Evolutionary conservation across 257 asterid genomes (phyloP).

Genomic region (Lavandula angustifolia): DNA sequence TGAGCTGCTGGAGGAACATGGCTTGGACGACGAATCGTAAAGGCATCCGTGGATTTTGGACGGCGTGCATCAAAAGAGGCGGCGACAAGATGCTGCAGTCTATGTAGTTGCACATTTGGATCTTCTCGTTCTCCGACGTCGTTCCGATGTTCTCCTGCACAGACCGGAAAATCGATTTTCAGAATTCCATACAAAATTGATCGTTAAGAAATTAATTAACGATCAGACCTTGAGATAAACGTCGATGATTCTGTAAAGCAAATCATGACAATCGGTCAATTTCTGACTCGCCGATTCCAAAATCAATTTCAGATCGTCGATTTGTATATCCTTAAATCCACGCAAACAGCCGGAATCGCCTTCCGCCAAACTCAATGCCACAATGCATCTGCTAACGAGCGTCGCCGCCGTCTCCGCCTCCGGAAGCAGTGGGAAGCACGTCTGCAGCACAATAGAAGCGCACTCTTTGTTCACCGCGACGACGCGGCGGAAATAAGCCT

Average conservation of each 20-base stretch:
- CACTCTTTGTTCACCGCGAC: conserved; percentile 53
- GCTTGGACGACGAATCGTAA: conserved; percentile 86
- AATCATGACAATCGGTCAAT: conserved; percentile 61
- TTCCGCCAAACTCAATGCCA: conserved; percentile 59
- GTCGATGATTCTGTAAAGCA: conserved; percentile 69
- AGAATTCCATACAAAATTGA: background rate
- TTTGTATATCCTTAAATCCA: conserved; percentile 40
- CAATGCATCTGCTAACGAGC: conserved; percentile 73
- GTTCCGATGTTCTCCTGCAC: conserved; percentile 53
- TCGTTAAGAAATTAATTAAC: background rate
- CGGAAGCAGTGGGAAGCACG: conserved; percentile 67
- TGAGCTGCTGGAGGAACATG: conserved; percentile 88
- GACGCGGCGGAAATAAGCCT: conserved; percentile 60
- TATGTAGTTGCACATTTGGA: conserved; percentile 66
- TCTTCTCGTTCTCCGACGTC: conserved; percentile 57
- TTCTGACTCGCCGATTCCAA: conserved; percentile 57
- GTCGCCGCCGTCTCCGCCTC: conserved; percentile 68
- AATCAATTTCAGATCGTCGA: conserved; percentile 52
- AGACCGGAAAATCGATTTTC: background rate
- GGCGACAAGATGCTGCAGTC: conserved; percentile 74
- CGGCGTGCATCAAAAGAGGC: conserved; percentile 72
- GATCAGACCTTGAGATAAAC: conserved; percentile 59
- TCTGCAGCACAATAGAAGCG: conserved; percentile 54
- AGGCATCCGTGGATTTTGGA: conserved; percentile 84
- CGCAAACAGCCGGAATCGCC: conserved; percentile 43